Base-by-base conservation (phyloP, 352 stramenopile species). In the Phytophthora tentaculata region DNA sequence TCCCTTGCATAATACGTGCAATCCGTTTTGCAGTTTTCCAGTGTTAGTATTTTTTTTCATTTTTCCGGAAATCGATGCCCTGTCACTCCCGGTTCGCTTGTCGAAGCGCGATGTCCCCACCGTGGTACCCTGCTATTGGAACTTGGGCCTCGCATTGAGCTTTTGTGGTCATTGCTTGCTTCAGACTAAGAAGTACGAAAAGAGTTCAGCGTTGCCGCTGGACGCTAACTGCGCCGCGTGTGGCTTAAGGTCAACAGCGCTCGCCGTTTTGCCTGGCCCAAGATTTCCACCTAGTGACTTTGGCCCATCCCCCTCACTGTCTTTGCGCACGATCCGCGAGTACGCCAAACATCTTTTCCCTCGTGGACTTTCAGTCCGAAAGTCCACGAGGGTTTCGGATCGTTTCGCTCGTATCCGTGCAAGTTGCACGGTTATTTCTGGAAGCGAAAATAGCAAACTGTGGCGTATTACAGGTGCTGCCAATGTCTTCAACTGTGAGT, bases 171-270 rank as follows among this genome's bases (percentile, higher is more conserved):
- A 37, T 37, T 43, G 35, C n/a, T 28, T 13, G 43, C 49, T 70
- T 32, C 20, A 51, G 54, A 70, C 57, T 73, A 76, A 76, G 69
- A 76, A 61, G 32, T 5, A 3, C 29, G 49, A 67, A 55, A 70
- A 60, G 59, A 61, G 69, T 61, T 50, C 69, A 56, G 64, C 70
- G 20, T 26, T 49, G 44, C 19, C 50, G 49, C 59, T 70, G 61
- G 47, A 74, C 62, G 24, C 45, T 54, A 56, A 64, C 41, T 24
- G 48, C 49, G 47, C 20, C 0, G 53, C 58, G 37, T 76, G 67
- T 73, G 60, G 66, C 50, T 54, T 24, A 13, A 14, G n/a, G 32
- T 22, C 45, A 45, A 43, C 23, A 14, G 47, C 23, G 57, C 19
- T 49, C 26, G 17, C 49, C n/a, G 56, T 45, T 62, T 61, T 58